Evolutionary conservation across 805 yeast genomes (phyloP), one percentile per base, ranked within the genome.

Genomic region (Saccharomyces kudriavzevii): DNA sequence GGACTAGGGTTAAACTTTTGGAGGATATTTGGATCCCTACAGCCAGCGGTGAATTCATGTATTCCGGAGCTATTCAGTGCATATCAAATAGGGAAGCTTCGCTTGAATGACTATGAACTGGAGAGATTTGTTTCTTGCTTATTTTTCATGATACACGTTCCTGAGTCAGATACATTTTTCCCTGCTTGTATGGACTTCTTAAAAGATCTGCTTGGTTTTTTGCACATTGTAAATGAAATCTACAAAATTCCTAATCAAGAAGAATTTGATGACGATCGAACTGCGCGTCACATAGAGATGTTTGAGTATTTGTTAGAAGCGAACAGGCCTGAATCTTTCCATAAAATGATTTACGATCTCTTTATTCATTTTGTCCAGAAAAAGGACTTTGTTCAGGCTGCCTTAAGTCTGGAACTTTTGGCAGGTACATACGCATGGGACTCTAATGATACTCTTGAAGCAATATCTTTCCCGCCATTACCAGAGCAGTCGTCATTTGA

Each of bases 201-300:
- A 52, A 76, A 75, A 53, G 80, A 78, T 46, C 60, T 87, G 40
- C 69, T 81, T 26, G 84, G 81, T 25, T 87, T 87, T 68, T 70
- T 88, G 54, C 81, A 77, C 52, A 80, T 82, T 14, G 75, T 87
- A 62, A 77, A 81, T 56, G 89, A 87, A 61, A 78, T 86, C 60
- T 80, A 80, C 60, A 78, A 80, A 54, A 89, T 89, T 54, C 96
- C 96, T 13, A 78, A 77, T 48, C 90, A 90, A 20, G 83, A 83
- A 45, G 96, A 89, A 63, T 90, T 86, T 68, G 92, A 87, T 61
- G 92, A 87, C 66, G 96, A 89, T 68, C 76, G 96, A 63, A 84
- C 90, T 4, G 85, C 87, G 78, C 87, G 85, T 65, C 81, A 82
- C 55, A 75, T 89, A 64, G 85, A 84, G 61, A 83, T 89, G 62